Conservation (phyloP, 2,329 filamentous ascomycete species). For the Cytospora piceicola region DNA sequence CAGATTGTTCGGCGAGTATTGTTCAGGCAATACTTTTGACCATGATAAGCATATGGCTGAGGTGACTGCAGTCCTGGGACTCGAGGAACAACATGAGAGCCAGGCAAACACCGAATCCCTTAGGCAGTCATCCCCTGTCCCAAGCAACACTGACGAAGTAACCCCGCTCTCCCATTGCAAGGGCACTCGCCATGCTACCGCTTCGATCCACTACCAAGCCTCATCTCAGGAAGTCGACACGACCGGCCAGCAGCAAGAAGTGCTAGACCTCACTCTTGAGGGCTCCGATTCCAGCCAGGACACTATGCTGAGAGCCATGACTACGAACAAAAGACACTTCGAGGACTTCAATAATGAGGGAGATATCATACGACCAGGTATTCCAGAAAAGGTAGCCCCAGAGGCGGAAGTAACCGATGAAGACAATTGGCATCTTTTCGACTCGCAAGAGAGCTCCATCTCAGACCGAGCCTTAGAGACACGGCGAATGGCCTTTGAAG, state of each 20-base stretch:
- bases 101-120: slow-evolving; percentile 20
- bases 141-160: not conserved
- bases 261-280: slow-evolving; percentile 23
- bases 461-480: slow-evolving; percentile 38
- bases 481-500: slow-evolving; percentile 39
- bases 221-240: too few relatives aligned
- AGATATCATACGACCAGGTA: not conserved
- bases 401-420: not conserved
- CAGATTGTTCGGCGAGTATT: slow-evolving; percentile 72
- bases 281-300: slow-evolving; percentile 7
- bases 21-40: slow-evolving; percentile 61
- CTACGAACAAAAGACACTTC: slow-evolving; percentile 11
- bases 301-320: not conserved
- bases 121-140: slow-evolving; percentile 3
- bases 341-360: not conserved
- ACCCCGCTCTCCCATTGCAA: not conserved
- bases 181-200: not conserved
- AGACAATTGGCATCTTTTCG: slow-evolving; percentile 25
- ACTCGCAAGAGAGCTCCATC: slow-evolving; percentile 40
- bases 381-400: not conserved
- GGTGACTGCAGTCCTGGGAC: slow-evolving; percentile 23
- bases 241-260: not conserved
- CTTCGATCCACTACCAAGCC: not conserved
- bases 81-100: slow-evolving; percentile 10
- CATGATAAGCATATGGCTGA: slow-evolving; percentile 67